Evolutionary conservation across 2,329 filamentous ascomycete species (phyloP).

Genomic region (Hypoxylon rubiginosum): DNA sequence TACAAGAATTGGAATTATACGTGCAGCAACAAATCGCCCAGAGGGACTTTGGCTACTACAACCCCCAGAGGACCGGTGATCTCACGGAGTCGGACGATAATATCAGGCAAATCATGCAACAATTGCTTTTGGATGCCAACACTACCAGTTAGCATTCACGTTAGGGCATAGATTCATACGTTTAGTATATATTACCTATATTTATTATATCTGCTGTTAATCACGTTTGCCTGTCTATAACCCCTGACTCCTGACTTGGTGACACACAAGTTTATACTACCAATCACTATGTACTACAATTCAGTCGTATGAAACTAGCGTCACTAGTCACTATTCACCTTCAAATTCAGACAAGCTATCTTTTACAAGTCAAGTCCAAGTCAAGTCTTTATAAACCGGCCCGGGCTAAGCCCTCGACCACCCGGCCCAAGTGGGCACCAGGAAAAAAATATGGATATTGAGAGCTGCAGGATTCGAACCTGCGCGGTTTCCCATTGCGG

Average conservation of each 20-base stretch:
- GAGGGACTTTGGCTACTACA: neutral
- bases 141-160: too few species aligned
- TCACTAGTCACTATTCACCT: neutral
- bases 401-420: neutral
- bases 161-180: too few species aligned
- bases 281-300: neutral
- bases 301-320: neutral
- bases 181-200: neutral
- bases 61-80: neutral
- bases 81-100: neutral
- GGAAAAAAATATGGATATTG: neutral
- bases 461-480: constrained; percentile 15
- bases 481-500: constrained; percentile 17
- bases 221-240: too few species aligned
- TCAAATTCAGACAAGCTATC: neutral
- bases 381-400: neutral
- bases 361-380: neutral
- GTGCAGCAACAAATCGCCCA: too few species aligned
- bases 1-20: neutral
- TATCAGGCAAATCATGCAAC: neutral
- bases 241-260: too few species aligned
- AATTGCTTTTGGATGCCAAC: neutral
- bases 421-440: neutral
- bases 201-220: too few species aligned
- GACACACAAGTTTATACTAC: too few species aligned